Percentiles rank a stretch among this genome's conserved stretches.
Conservation (phyloP, 1,284 basidiomycete species). For the Tremellales sp. region DNA sequence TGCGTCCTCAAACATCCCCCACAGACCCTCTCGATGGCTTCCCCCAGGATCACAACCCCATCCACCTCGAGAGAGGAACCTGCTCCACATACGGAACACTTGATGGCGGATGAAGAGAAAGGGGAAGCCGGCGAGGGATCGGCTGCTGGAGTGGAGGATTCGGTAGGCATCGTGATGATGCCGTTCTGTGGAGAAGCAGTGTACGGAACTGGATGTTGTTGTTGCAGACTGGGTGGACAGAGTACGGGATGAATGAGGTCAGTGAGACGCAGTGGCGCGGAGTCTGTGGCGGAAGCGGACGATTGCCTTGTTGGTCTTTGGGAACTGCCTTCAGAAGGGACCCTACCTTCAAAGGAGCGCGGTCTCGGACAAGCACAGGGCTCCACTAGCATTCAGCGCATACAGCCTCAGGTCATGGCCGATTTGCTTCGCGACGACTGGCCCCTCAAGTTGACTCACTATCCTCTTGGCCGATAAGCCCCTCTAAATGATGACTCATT, state of each 20-base stretch:
- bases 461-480: too few relatives aligned
- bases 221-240: too few relatives aligned
- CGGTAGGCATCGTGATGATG: conserved; percentile 33
- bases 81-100: conserved; percentile 40
- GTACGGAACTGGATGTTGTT: background rate
- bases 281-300: background rate
- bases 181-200: background rate
- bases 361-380: too few relatives aligned
- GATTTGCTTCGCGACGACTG: too few relatives aligned
- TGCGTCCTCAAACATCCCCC: conserved; percentile 23
- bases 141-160: conserved; percentile 26
- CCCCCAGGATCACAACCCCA: conserved; percentile 20
- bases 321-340: too few relatives aligned
- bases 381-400: too few relatives aligned
- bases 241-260: too few relatives aligned
- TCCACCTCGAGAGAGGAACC: conserved; percentile 14
- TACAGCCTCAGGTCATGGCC: too few relatives aligned
- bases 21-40: conserved; percentile 35
- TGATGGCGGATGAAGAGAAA: conserved; percentile 18
- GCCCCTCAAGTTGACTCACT: too few relatives aligned
- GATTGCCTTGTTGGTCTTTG: too few relatives aligned
- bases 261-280: background rate
- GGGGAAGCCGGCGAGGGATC: conserved; percentile 9
- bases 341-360: too few relatives aligned
- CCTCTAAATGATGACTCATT: too few relatives aligned